phyloP scores from a whole-genome alignment of 1,284 basidiomycete genomes.

The Fomitopsis palustris region DNA sequence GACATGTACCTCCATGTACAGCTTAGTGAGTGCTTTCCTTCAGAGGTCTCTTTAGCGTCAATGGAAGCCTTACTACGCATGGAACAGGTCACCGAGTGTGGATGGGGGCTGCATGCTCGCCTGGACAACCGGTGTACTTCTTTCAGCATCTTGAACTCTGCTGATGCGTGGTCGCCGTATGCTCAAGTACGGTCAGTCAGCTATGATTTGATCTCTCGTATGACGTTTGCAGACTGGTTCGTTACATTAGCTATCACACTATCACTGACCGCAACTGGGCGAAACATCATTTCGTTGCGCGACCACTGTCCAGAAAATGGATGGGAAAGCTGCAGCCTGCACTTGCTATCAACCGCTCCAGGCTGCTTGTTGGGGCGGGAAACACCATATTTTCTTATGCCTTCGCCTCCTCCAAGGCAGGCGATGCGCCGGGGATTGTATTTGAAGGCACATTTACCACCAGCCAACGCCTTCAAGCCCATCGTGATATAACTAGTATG shows the following conservation, averaged over 20 bases:
- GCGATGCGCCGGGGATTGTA: slow-evolving; percentile 39
- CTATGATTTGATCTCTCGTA: neutral
- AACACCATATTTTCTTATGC: slow-evolving; percentile 54
- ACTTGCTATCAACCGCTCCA: slow-evolving; percentile 53
- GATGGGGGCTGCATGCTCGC: slow-evolving; percentile 54
- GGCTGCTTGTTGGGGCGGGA: slow-evolving; percentile 63
- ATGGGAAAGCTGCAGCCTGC: slow-evolving; percentile 51
- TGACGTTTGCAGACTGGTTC: neutral
- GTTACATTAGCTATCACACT: slow-evolving; percentile 42
- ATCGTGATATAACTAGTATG: slow-evolving; percentile 51
- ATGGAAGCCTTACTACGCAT: neutral
- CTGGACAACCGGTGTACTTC: slow-evolving; percentile 52
- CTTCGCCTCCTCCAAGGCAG: slow-evolving; percentile 35
- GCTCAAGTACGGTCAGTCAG: slow-evolving; percentile 34
- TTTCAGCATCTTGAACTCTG: slow-evolving; percentile 44
- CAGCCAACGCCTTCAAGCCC: slow-evolving; percentile 30
- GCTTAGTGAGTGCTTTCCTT: slow-evolving; percentile 39
- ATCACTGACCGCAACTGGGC: slow-evolving; percentile 57
- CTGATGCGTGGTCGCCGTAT: slow-evolving; percentile 43
- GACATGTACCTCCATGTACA: slow-evolving; percentile 43
- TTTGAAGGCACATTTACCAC: slow-evolving; percentile 50
- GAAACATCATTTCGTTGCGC: slow-evolving; percentile 50
- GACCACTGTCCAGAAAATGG: slow-evolving; percentile 68
- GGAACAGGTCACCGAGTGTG: slow-evolving; percentile 53
- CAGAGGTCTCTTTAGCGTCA: neutral